A percentile compares a stretch with the other conserved stretches of the same genome.
These are phyloP conservation scores for Sugiyamaella grinbergsii DNA, from an alignment of 1,139 yeast species.

Conservation along the genomic window DNA sequence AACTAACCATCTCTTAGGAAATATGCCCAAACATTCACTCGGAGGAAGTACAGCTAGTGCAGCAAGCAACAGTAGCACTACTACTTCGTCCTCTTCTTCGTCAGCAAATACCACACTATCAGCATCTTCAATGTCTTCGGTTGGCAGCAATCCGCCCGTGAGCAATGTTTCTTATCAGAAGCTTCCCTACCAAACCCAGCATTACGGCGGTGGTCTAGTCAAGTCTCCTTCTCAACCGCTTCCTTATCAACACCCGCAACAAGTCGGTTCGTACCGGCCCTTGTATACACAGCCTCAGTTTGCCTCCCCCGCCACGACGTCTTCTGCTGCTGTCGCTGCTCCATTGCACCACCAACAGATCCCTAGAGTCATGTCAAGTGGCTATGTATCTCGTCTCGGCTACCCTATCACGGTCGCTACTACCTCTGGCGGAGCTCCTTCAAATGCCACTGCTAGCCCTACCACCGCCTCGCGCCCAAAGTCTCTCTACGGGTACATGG, in stretches of 20 bases:
- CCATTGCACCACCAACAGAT: conserved; percentile 20
- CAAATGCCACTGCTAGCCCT: conserved; percentile 2
- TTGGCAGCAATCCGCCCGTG: conserved; percentile 7
- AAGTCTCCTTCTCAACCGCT: conserved; percentile 1
- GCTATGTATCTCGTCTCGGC: conserved; percentile 19
- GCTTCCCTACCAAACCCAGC: conserved; percentile 13
- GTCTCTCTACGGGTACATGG: conserved; percentile 24
- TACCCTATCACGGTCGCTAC: conserved; percentile 10
- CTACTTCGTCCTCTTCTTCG: conserved; percentile 22
- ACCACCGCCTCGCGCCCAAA: conserved; percentile 21
- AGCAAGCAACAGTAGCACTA: conserved; percentile 21
- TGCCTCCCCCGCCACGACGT: too few relatives aligned
- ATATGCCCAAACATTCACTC: conserved; percentile 23
- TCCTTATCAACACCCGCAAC: conserved; percentile 15
- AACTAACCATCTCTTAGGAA: conserved; percentile 1
- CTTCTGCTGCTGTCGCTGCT: too few relatives aligned
- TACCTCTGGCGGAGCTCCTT: background rate
- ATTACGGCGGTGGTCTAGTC: conserved; percentile 1
- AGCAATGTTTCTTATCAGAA: conserved; percentile 13
- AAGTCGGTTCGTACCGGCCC: conserved; percentile 18
- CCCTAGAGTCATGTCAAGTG: conserved; percentile 22
- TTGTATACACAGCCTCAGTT: conserved; percentile 22
- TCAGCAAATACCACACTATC: conserved; percentile 18
- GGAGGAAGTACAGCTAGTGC: conserved; percentile 23
- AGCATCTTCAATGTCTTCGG: conserved; percentile 20